Evolutionary conservation across 108 stramenopile genomes (phyloP).

Genomic region (Skeletonema tropicum): DNA sequence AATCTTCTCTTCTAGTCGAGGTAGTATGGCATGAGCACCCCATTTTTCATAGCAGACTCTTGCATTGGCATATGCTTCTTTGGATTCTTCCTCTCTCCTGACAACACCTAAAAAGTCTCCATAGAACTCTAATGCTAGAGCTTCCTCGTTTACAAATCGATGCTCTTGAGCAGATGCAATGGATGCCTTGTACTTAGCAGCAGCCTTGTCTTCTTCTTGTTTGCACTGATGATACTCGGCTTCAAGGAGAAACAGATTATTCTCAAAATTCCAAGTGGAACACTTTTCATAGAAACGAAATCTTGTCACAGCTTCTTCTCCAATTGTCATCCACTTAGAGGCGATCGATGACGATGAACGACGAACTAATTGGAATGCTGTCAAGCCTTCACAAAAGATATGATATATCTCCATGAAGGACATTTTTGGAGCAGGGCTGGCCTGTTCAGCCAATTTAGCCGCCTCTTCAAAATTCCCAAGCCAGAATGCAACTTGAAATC

Average conservation of each 20-base stretch:
- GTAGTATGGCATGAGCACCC: conserved; percentile 4
- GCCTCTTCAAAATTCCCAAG: background rate
- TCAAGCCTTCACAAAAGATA: conserved; percentile 6
- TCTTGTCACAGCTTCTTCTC: background rate
- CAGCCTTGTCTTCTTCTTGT: background rate
- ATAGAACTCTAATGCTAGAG: conserved; percentile 5
- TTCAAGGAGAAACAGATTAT: conserved; percentile 2
- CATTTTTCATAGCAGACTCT: conserved; percentile 9
- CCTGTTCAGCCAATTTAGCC: background rate
- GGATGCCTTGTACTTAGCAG: conserved; percentile 3
- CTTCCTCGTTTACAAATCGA: conserved; percentile 22
- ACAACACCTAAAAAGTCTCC: background rate
- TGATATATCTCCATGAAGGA: conserved; percentile 6
- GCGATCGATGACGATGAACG: background rate
- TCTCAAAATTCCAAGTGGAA: conserved; percentile 24
- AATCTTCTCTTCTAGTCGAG: background rate
- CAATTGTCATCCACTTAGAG: background rate
- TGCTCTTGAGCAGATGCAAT: conserved; percentile 13
- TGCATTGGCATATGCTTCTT: background rate
- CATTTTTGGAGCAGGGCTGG: background rate
- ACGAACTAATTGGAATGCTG: conserved; percentile 8
- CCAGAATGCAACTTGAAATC: background rate
- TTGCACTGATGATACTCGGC: background rate
- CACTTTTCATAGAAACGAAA: background rate
- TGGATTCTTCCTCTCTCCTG: background rate